Evolutionary conservation across 192 early-diverging fungal species (phyloP).

Genomic region (Coemansia sp.): DNA sequence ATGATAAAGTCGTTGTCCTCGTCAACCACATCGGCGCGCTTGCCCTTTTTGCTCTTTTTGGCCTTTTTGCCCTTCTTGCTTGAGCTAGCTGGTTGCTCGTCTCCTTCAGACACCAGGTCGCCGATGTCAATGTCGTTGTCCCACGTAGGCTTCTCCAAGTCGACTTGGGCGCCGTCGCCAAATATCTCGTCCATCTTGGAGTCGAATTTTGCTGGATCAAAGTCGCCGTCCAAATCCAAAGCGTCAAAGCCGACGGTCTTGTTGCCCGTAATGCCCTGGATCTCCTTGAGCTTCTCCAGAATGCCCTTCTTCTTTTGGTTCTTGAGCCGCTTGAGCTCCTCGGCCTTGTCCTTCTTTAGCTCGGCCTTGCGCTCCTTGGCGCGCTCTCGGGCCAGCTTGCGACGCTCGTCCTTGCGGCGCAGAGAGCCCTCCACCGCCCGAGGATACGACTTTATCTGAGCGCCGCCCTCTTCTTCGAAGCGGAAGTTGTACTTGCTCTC

Average conservation of each 20-base stretch:
- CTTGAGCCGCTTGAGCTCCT: conserved; percentile 90
- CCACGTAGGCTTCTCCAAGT: conserved; percentile 79
- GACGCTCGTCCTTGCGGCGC: conserved; percentile 77
- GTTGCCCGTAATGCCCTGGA: conserved; percentile 82
- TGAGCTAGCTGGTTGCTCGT: conserved; percentile 14
- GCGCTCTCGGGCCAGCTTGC: conserved; percentile 70
- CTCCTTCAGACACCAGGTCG: conserved; percentile 56
- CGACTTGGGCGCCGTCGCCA: conserved; percentile 31
- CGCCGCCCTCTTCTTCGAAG: conserved; percentile 79
- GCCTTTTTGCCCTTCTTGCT: conserved; percentile 22
- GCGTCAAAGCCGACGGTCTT: conserved; percentile 66
- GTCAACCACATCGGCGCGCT: neutral
- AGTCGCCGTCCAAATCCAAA: conserved; percentile 86
- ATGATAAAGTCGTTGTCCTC: conserved; percentile 80
- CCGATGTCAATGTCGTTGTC: conserved; percentile 80
- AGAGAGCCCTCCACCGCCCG: conserved; percentile 80
- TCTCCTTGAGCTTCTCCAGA: conserved; percentile 72
- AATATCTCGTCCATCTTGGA: conserved; percentile 80
- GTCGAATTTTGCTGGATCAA: conserved; percentile 86
- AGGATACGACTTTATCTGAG: conserved; percentile 71
- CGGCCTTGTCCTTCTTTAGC: conserved; percentile 64
- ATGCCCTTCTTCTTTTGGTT: conserved; percentile 90
- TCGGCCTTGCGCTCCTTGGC: conserved; percentile 70
- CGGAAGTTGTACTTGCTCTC: conserved; percentile 92
- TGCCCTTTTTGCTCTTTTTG: conserved; percentile 41